phyloP scores from a whole-genome alignment of 495 filamentous ascomycete species.

The Xylaria sp. region DNA sequence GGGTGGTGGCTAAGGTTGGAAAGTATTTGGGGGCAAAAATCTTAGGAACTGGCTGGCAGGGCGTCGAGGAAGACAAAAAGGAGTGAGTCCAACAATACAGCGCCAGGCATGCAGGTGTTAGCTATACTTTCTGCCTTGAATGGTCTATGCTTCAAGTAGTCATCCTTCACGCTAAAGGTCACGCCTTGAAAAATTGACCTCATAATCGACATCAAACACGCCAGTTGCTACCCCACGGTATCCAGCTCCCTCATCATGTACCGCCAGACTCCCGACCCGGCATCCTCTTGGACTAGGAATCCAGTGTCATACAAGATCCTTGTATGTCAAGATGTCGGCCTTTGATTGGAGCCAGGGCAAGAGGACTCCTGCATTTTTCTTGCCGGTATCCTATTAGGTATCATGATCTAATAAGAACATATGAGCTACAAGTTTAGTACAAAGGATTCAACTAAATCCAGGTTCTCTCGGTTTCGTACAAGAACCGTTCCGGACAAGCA shows the following conservation, averaged over 20 bases:
- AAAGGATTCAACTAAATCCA: constrained; percentile 28
- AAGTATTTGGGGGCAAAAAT: not conserved
- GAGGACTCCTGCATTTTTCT: constrained; percentile 25
- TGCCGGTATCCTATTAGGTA: constrained; percentile 3
- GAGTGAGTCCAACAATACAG: constrained; percentile 26
- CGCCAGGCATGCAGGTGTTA: not conserved
- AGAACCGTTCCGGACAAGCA: constrained; percentile 29
- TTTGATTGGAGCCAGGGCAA: constrained; percentile 19
- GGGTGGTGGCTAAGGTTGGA: not conserved
- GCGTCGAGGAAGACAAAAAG: constrained; percentile 20
- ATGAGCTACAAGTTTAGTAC: constrained; percentile 21
- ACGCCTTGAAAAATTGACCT: not conserved
- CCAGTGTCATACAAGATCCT: constrained; percentile 28
- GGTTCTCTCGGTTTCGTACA: constrained; percentile 28
- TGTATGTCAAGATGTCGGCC: constrained; percentile 21
- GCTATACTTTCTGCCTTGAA: constrained; percentile 11
- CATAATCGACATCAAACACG: constrained; percentile 20
- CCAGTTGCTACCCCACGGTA: not conserved
- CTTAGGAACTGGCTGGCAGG: constrained; percentile 10
- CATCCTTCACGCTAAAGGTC: constrained; percentile 8
- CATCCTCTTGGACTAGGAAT: constrained; percentile 16
- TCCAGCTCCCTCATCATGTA: constrained; percentile 4
- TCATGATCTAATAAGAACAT: constrained; percentile 24
- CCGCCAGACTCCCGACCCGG: constrained; percentile 11
- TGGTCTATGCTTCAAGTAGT: constrained; percentile 4